These are phyloP conservation scores for Arabidopsis hybrid DNA, from an alignment of 441 rosid genomes.

Conservation along the genomic window DNA sequence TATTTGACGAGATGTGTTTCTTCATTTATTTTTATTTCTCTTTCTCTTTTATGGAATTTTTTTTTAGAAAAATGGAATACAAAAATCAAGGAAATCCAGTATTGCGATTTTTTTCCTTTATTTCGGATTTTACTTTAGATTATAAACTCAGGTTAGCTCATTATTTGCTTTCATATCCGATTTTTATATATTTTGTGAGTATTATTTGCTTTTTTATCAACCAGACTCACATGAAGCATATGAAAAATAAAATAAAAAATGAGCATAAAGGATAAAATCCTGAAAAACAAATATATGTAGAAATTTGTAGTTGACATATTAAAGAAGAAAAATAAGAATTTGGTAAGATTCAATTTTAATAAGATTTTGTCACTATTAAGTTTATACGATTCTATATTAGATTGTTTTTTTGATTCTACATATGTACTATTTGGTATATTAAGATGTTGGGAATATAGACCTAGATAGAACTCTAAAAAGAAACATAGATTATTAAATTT, in stretches of 20 bases:
- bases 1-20: constrained; percentile 20
- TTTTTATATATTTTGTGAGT: background rate
- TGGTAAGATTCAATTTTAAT: background rate
- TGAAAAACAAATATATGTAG: too few species aligned
- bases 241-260: too few species aligned
- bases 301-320: too few species aligned
- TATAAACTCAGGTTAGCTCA: background rate
- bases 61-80: constrained; percentile 12
- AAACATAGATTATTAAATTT: background rate
- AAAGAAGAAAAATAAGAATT: background rate
- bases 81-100: constrained; percentile 37
- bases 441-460: too few species aligned
- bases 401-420: background rate
- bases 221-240: background rate
- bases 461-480: background rate
- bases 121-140: constrained; percentile 9
- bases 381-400: background rate
- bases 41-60: background rate
- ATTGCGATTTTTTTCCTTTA: constrained; percentile 6
- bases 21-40: background rate
- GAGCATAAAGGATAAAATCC: too few species aligned
- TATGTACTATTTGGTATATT: background rate
- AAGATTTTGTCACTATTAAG: background rate
- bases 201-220: background rate
- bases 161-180: background rate